Evolutionary conservation across 768 basidiomycete genomes (phyloP).

Genomic region (Coprinopsis marcescibilis): DNA sequence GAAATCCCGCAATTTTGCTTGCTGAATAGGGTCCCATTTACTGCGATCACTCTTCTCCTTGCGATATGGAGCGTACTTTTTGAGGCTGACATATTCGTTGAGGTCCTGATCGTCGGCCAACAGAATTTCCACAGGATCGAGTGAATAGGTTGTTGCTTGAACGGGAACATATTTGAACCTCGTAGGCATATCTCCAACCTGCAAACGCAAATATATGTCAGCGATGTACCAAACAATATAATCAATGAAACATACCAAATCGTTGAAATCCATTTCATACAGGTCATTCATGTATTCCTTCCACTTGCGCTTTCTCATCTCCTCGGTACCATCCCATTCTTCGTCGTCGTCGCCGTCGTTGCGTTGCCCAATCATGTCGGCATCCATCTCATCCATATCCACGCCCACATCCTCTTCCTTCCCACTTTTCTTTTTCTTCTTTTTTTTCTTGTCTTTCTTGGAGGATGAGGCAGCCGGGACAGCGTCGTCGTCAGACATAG

Average conservation of each 20-base stretch:
- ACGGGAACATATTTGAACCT: conserved; percentile 89
- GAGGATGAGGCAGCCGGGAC: conserved; percentile 15
- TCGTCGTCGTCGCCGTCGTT: conserved; percentile 44
- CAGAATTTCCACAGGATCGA: conserved; percentile 82
- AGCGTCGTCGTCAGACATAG: conserved; percentile 28
- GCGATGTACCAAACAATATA: conserved; percentile 1
- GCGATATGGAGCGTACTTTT: conserved; percentile 89
- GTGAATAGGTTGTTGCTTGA: conserved; percentile 53
- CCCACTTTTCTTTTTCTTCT: conserved; percentile 53
- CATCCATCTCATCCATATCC: conserved; percentile 52
- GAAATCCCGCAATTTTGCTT: conserved; percentile 66
- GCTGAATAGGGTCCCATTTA: conserved; percentile 61
- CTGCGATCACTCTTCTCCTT: conserved; percentile 35
- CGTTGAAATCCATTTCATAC: conserved; percentile 90
- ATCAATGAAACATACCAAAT: conserved; percentile 57
- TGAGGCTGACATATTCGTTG: conserved; percentile 85
- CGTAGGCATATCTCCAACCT: conserved; percentile 88
- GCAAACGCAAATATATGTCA: conserved; percentile 7
- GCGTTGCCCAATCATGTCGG: conserved; percentile 21
- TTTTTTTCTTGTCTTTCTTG: conserved; percentile 23
- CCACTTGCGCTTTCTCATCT: conserved; percentile 77
- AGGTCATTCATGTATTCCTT: conserved; percentile 91
- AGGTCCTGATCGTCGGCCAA: conserved; percentile 90
- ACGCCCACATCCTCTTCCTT: conserved; percentile 52
- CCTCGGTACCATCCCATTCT: conserved; percentile 87